These are phyloP conservation scores for Bretziella fagacearum DNA, from an alignment of 2,329 filamentous ascomycete genomes.

Conservation along the genomic window DNA sequence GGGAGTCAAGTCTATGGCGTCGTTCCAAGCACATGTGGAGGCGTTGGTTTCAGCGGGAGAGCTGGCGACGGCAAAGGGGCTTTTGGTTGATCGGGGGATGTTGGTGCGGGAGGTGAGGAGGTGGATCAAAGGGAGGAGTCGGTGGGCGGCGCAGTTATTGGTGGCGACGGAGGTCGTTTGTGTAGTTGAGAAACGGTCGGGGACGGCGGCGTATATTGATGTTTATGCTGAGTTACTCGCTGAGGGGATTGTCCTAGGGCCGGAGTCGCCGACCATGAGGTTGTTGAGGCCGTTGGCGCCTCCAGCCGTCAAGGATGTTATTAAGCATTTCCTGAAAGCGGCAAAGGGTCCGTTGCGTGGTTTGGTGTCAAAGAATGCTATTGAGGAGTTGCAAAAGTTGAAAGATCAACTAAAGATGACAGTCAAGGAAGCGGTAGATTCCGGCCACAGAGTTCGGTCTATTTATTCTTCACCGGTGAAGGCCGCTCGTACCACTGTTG, in stretches of 20 bases:
- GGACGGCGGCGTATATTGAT: slow-evolving; percentile 4
- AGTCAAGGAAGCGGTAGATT: slow-evolving; percentile 26
- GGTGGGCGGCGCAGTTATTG: slow-evolving; percentile 6
- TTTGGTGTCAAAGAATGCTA: slow-evolving; percentile 20
- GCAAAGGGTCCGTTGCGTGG: slow-evolving; percentile 23
- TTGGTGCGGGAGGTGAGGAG: not conserved
- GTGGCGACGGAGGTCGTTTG: slow-evolving; percentile 9
- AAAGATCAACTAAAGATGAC: slow-evolving; percentile 20
- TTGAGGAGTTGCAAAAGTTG: slow-evolving; percentile 19
- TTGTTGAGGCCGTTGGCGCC: slow-evolving; percentile 44
- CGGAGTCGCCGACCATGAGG: slow-evolving; percentile 37
- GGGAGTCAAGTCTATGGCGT: slow-evolving; percentile 49
- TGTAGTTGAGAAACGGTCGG: slow-evolving; percentile 8
- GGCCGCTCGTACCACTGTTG: slow-evolving; percentile 57
- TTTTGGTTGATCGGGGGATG: slow-evolving; percentile 2
- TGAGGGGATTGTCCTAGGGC: slow-evolving; percentile 35
- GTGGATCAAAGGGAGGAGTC: slow-evolving; percentile 2
- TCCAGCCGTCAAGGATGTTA: slow-evolving; percentile 27
- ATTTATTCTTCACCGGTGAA: slow-evolving; percentile 53
- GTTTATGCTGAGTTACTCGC: slow-evolving; percentile 43
- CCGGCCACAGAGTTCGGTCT: slow-evolving; percentile 28
- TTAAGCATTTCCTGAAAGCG: slow-evolving; percentile 26
- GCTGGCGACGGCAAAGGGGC: not conserved
- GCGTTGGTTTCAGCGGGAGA: slow-evolving; percentile 7
- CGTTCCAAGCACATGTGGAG: slow-evolving; percentile 35